Conservation (phyloP, 306 rosid species). For the Cucumis sativus region Cucumber_9930_V3 NC_026657.2:13197001-13197500, state of each 20-base stretch:
- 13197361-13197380: background rate
- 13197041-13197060: background rate
- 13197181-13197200: too few species aligned
- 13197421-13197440: background rate
- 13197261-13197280: background rate
- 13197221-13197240: too few species aligned
- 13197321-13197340: background rate
- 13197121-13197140: too few species aligned
- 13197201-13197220: too few species aligned
- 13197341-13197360: background rate
- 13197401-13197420: background rate
- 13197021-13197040: too few species aligned
- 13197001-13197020: too few species aligned
- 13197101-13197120: too few species aligned
- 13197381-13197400: slow-evolving; percentile 2
- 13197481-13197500: background rate
- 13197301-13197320: background rate
- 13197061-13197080: background rate
- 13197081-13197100: background rate
- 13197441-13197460: background rate
- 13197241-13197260: background rate
- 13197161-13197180: too few species aligned
- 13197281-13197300: background rate
- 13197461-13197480: slow-evolving; percentile 4
- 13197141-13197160: too few species aligned